A percentile compares a stretch with the other conserved stretches of the same genome.
Evolutionary conservation across 2,329 filamentous ascomycete genomes (phyloP).

Genomic region (Leptographium wingfieldii): DNA sequence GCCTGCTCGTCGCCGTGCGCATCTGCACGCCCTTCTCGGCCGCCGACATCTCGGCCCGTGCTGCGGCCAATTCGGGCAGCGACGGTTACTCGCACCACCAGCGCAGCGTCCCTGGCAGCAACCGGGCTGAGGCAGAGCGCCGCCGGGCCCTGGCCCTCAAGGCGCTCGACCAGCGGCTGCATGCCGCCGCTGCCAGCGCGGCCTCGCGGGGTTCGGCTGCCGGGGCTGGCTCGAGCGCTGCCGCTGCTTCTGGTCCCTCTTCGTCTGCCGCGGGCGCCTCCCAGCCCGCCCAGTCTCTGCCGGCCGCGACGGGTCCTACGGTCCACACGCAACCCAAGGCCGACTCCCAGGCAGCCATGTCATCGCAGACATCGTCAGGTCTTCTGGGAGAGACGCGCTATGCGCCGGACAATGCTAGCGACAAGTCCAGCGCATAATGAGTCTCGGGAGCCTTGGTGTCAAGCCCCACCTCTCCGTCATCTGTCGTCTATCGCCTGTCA

Average conservation of each 20-base stretch:
- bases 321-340: constrained; percentile 44
- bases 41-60: constrained; percentile 51
- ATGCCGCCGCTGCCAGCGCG: constrained; percentile 58
- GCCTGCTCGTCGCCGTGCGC: constrained; percentile 58
- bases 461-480: too few relatives aligned
- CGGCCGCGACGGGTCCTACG: constrained; percentile 36
- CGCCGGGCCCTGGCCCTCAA: constrained; percentile 80
- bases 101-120: constrained; percentile 50
- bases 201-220: constrained; percentile 20
- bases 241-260: not conserved
- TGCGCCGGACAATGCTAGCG: constrained; percentile 43
- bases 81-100: constrained; percentile 36
- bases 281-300: constrained; percentile 19
- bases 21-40: constrained; percentile 78
- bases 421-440: constrained; percentile 14
- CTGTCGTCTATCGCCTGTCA: too few relatives aligned
- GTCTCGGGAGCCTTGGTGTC: too few relatives aligned
- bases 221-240: not conserved
- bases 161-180: constrained; percentile 80
- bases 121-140: constrained; percentile 83
- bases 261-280: not conserved
- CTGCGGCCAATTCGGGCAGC: constrained; percentile 51
- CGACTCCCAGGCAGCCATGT: constrained; percentile 45
- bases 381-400: constrained; percentile 61
- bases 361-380: constrained; percentile 29